phyloP scores from a whole-genome alignment of 306 rosid genomes.

The Datisca glomerata region DNA sequence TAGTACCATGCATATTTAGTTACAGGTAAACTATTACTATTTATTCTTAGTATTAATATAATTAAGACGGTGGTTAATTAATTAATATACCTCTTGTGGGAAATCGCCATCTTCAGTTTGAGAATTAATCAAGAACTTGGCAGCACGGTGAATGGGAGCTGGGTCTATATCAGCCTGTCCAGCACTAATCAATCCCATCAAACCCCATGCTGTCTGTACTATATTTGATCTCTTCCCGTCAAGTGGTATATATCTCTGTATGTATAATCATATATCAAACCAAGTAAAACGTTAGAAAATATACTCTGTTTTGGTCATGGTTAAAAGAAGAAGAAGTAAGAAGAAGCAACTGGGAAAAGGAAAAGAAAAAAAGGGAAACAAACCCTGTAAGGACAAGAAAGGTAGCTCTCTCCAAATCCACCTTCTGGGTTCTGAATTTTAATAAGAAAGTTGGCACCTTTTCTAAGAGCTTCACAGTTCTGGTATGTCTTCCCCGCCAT shows the following conservation, averaged over 20 bases:
- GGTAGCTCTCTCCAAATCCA: slow-evolving; percentile 37
- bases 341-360: too few species aligned
- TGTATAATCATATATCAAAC: too few species aligned
- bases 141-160: slow-evolving; percentile 27
- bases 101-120: slow-evolving; percentile 29
- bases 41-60: too few species aligned
- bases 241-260: slow-evolving; percentile 21
- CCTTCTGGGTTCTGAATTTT: slow-evolving; percentile 24
- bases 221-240: slow-evolving; percentile 21
- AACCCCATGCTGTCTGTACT: slow-evolving; percentile 30
- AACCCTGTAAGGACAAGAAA: slow-evolving; percentile 31
- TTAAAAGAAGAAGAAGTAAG: background rate
- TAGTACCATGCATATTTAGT: slow-evolving; percentile 13
- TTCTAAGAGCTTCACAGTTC: slow-evolving; percentile 23
- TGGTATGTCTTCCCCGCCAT: slow-evolving; percentile 22
- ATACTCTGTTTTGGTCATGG: background rate
- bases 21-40: background rate
- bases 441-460: slow-evolving; percentile 22
- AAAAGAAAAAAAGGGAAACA: too few species aligned
- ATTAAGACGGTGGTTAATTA: too few species aligned
- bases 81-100: slow-evolving; percentile 45
- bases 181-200: slow-evolving; percentile 29
- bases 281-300: background rate
- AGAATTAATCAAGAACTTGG: slow-evolving; percentile 21
- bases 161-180: slow-evolving; percentile 31